These are phyloP conservation scores for Fusarium sp. DNA, from an alignment of 2,329 filamentous ascomycete species.

Conservation along the genomic window DNA sequence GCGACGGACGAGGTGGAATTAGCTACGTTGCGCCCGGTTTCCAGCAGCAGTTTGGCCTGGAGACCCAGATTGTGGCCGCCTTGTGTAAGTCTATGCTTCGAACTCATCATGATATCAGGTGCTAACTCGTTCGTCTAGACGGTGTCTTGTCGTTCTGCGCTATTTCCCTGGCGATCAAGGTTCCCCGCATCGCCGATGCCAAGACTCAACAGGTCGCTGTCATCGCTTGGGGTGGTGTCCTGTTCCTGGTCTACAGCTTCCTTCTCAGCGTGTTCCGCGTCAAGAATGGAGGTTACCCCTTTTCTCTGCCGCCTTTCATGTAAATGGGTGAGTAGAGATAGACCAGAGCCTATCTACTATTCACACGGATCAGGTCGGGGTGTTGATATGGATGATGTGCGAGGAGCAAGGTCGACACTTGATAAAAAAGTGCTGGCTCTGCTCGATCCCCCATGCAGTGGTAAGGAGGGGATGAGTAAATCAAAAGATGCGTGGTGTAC, in stretches of 20 bases:
- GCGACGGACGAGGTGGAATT: slow-evolving; percentile 86
- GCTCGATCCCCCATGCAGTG: neutral
- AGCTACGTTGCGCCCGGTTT: slow-evolving; percentile 93
- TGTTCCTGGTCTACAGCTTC: slow-evolving; percentile 92
- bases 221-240: slow-evolving; percentile 79
- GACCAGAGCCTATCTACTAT: neutral
- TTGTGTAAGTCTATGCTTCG: slow-evolving; percentile 75
- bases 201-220: slow-evolving; percentile 85
- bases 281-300: slow-evolving; percentile 96
- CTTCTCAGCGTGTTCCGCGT: slow-evolving; percentile 91
- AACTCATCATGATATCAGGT: neutral
- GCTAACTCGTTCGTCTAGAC: slow-evolving; percentile 44
- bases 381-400: neutral
- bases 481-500: slow-evolving; percentile 17
- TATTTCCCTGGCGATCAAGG: slow-evolving; percentile 91
- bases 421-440: neutral
- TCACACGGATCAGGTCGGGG: neutral
- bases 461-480: neutral
- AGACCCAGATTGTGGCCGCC: slow-evolving; percentile 94
- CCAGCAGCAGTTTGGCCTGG: slow-evolving; percentile 91
- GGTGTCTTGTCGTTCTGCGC: slow-evolving; percentile 88
- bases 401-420: neutral
- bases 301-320: slow-evolving; percentile 91
- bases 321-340: slow-evolving; percentile 47
- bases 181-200: slow-evolving; percentile 85